Percentiles rank a stretch among this genome's conserved stretches.
Conservation (phyloP, 2,329 filamentous ascomycete species). For the Fusarium stilboides region DNA sequence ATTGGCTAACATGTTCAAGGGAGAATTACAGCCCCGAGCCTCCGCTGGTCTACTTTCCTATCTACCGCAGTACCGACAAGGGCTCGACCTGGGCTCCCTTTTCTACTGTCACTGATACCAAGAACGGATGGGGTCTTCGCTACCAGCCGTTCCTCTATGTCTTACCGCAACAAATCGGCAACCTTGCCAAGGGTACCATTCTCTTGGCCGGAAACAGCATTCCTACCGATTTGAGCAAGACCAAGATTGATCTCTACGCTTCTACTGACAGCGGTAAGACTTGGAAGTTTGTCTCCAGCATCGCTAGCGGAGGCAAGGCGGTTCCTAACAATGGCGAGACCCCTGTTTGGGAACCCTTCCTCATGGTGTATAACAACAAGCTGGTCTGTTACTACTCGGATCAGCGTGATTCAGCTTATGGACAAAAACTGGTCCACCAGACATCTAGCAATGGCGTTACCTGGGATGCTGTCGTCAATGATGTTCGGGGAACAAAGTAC, state of each 20-base stretch:
- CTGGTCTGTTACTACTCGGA: constrained; percentile 29
- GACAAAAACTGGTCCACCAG: constrained; percentile 69
- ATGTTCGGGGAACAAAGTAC: constrained; percentile 62
- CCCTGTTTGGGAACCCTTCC: constrained; percentile 33
- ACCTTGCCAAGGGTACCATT: constrained; percentile 61
- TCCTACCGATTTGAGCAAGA: constrained; percentile 9
- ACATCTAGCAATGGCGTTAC: constrained; percentile 69
- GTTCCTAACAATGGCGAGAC: constrained; percentile 16
- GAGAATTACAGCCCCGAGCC: constrained; percentile 70
- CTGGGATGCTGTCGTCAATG: constrained; percentile 75
- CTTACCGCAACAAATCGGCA: constrained; percentile 69
- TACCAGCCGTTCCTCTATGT: constrained; percentile 79
- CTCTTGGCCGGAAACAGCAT: constrained; percentile 24
- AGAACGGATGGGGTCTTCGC: constrained; percentile 75
- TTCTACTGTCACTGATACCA: constrained; percentile 73
- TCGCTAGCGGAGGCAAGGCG: constrained; percentile 26
- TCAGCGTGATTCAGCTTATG: constrained; percentile 22
- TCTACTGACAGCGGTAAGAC: constrained; percentile 12
- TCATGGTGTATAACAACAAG: constrained; percentile 24
- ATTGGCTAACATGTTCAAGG: constrained; percentile 53
- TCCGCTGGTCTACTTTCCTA: constrained; percentile 67
- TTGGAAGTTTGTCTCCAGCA: constrained; percentile 31
- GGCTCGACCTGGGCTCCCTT: constrained; percentile 74
- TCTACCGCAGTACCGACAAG: constrained; percentile 65
- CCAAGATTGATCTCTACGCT: constrained; percentile 36